Percentiles rank a stretch among this genome's conserved stretches.
Conservation (phyloP, 2,329 filamentous ascomycete species). For the Cercospora brassicicola region DNA sequence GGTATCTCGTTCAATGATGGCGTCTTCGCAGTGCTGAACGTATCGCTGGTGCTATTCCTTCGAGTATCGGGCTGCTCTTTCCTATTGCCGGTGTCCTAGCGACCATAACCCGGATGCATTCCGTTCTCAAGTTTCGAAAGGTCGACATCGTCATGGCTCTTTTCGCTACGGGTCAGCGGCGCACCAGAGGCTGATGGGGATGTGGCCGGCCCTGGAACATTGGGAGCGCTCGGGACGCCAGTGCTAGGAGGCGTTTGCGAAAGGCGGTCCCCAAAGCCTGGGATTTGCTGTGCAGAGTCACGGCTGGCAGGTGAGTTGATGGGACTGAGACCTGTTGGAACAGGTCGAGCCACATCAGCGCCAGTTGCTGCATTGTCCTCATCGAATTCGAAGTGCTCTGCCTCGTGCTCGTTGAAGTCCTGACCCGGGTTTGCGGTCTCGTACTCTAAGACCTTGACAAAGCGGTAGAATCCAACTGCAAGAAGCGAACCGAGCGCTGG, state of each 20-base stretch:
- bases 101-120: conserved; percentile 16
- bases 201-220: neutral
- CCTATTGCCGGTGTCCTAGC: conserved; percentile 16
- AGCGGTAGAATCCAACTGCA: conserved; percentile 51
- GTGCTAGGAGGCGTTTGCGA: neutral
- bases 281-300: conserved; percentile 5
- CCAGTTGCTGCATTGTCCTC: conserved; percentile 38
- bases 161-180: neutral
- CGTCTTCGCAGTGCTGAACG: conserved; percentile 3
- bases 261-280: conserved; percentile 7
- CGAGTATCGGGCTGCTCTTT: conserved; percentile 7
- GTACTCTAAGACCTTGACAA: conserved; percentile 53
- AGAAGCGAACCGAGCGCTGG: conserved; percentile 49
- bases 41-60: neutral
- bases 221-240: neutral
- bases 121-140: conserved; percentile 6
- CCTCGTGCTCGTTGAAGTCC: conserved; percentile 49
- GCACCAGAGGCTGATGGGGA: neutral
- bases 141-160: conserved; percentile 4
- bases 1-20: neutral
- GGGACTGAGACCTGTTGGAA: neutral
- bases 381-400: conserved; percentile 40
- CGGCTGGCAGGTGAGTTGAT: conserved; percentile 1
- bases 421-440: conserved; percentile 53
- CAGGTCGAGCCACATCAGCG: conserved; percentile 11